These are phyloP conservation scores for Penicillium concentricum DNA, from an alignment of 2,329 filamentous ascomycete genomes.

Conservation along the genomic window DNA sequence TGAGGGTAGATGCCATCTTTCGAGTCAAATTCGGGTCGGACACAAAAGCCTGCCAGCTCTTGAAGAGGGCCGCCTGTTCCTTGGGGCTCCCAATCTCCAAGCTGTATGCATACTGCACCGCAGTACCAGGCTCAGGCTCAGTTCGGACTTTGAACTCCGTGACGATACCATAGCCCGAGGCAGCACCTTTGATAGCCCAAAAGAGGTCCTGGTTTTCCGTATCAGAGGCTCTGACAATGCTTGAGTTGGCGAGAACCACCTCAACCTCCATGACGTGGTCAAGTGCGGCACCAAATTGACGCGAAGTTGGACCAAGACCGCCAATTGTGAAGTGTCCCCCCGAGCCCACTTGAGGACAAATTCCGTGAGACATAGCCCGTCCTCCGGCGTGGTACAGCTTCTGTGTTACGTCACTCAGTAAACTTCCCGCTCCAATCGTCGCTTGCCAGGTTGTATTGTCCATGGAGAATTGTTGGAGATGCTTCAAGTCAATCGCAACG, in stretches of 20 bases:
- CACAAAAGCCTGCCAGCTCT: neutral
- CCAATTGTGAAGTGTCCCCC: constrained; percentile 41
- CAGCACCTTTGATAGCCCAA: constrained; percentile 39
- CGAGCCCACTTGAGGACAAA: constrained; percentile 35
- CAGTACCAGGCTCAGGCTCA: constrained; percentile 31
- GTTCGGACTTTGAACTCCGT: constrained; percentile 41
- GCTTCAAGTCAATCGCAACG: constrained; percentile 31
- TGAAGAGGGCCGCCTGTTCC: neutral
- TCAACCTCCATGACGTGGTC: constrained; percentile 51
- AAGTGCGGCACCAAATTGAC: constrained; percentile 52
- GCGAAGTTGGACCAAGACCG: constrained; percentile 40
- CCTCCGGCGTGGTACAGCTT: constrained; percentile 28
- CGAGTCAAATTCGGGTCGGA: neutral
- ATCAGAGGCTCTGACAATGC: constrained; percentile 31
- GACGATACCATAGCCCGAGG: constrained; percentile 39
- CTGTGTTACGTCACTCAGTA: constrained; percentile 21
- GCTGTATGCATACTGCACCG: constrained; percentile 60
- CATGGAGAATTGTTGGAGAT: constrained; percentile 34
- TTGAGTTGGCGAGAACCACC: constrained; percentile 47
- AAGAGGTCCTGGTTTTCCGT: constrained; percentile 34
- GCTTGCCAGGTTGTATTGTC: constrained; percentile 31
- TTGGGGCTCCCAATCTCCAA: constrained; percentile 46
- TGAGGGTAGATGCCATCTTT: neutral
- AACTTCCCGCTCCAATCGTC: constrained; percentile 36
- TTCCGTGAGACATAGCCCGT: constrained; percentile 37